Percentiles rank a stretch among this genome's conserved stretches.
Evolutionary conservation across 2,329 filamentous ascomycete species (phyloP).

Genomic region (Meredithiella fracta): DNA sequence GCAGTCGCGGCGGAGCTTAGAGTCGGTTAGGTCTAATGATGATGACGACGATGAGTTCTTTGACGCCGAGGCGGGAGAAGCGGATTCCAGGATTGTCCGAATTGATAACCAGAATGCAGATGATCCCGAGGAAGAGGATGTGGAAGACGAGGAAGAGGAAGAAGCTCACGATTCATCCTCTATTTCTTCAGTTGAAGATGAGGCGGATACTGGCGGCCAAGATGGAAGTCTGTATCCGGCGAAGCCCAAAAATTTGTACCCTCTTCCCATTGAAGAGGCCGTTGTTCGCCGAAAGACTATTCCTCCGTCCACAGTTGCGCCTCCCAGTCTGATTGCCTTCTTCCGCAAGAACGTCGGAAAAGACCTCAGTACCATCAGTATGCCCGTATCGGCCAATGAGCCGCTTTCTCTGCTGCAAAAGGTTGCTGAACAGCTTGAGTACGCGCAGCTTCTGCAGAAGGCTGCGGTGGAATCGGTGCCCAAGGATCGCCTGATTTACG

Average conservation of each 20-base stretch:
- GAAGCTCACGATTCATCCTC: constrained; percentile 40
- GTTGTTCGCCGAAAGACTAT: constrained; percentile 56
- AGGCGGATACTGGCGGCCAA: constrained; percentile 40
- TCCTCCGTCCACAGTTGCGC: constrained; percentile 55
- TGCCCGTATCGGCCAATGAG: constrained; percentile 95
- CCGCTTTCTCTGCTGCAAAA: constrained; percentile 78
- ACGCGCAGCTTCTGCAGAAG: constrained; percentile 65
- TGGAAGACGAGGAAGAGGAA: constrained; percentile 29
- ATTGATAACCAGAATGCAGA: constrained; percentile 50
- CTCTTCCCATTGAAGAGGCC: constrained; percentile 52
- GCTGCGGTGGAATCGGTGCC: constrained; percentile 46
- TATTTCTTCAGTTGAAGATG: constrained; percentile 41
- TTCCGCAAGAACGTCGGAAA: constrained; percentile 96
- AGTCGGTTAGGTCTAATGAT: constrained; percentile 60
- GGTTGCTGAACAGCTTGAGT: constrained; percentile 79
- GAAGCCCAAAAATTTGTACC: constrained; percentile 58
- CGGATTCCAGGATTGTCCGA: constrained; percentile 50
- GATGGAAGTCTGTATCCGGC: constrained; percentile 55
- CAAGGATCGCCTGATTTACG: constrained; percentile 60
- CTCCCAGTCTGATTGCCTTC: constrained; percentile 85
- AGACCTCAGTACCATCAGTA: constrained; percentile 87
- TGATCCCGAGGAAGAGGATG: constrained; percentile 39
- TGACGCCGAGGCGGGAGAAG: constrained; percentile 58
- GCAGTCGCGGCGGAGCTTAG: constrained; percentile 50
- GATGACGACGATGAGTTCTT: constrained; percentile 55